Conservation (phyloP, 495 filamentous ascomycete genomes). For the Hypoxylon cercidicola region DNA sequence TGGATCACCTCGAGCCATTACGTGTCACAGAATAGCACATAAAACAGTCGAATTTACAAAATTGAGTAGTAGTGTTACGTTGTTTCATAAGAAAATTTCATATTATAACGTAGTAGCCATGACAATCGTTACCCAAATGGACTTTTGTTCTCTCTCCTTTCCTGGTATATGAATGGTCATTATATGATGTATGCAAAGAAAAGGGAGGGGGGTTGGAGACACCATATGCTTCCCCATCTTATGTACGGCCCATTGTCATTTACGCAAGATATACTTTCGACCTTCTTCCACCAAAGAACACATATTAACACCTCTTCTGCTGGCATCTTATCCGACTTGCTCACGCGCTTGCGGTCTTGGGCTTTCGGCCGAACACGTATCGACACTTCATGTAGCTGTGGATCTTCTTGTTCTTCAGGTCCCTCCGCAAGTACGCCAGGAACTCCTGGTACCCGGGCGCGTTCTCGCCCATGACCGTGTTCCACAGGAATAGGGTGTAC, state of each 20-base stretch:
- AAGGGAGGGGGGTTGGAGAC: not conserved
- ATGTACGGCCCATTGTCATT: not conserved
- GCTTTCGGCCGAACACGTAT: conserved; percentile 37
- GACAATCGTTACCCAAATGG: too few species aligned
- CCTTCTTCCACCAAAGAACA: not conserved
- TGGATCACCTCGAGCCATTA: too few species aligned
- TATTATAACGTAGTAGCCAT: too few species aligned
- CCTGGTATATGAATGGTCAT: too few species aligned
- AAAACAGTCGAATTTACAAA: too few species aligned
- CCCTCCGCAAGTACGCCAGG: conserved; percentile 27
- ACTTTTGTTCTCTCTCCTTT: too few species aligned
- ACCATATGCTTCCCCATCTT: not conserved
- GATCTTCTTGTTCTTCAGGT: conserved; percentile 29
- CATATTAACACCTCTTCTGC: not conserved
- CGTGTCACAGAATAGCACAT: too few species aligned
- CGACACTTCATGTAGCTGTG: conserved; percentile 40
- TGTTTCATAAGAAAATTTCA: too few species aligned
- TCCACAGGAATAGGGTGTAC: conserved; percentile 40
- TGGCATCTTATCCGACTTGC: not conserved
- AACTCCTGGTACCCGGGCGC: conserved; percentile 31
- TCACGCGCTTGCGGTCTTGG: not conserved
- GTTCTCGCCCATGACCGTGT: conserved; percentile 31
- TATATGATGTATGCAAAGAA: not conserved
- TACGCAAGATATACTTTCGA: not conserved
- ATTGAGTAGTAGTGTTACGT: too few species aligned